Base-by-base conservation (phyloP, 2,329 filamentous ascomycete species). In the Hypoxylon sp. region DNA sequence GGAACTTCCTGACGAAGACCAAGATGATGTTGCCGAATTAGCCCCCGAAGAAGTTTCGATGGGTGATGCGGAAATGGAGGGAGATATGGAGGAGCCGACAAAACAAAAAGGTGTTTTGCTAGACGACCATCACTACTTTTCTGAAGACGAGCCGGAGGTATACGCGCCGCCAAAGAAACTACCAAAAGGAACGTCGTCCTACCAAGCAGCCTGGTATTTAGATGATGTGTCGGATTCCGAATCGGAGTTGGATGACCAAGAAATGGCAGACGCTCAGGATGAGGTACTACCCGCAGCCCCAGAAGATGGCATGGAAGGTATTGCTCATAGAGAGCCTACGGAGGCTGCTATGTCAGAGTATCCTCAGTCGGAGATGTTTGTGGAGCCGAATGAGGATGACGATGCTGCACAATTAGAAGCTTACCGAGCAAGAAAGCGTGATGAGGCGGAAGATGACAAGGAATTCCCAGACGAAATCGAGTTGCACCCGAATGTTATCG, bases 381-480 rank as follows among this genome's bases (percentile, higher is more conserved):
- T 93, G 5, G 93, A 87, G 53, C 92, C 91, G 1, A 90, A 97
- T 72, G 93, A 97, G 67, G 93, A 96, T 74, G 91, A 87, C 11
- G 87, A 90, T 70, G 86, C 91, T 1, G 85, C 89, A 72, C 89
- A 96, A 75, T 84, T 99, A 40, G 92, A 89, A 58, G 91, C 91
- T 45, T 99, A 93, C 79, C 89, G 96, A 38, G 85, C 87, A 53
- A 89, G 89, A 68, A 93, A 93, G 74, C 88, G 89, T 53, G 89
- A 89, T 22, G 95, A 97, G 71, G 93, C 89, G 3, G 87, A 94
- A 51, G 94, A 98, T 12, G 96, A 99, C 78, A 87, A 92, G 57
- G 95, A 98, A 77, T 99, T 98, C 78, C 96, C 96, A 0, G 96
- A 99, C 70, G 96, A 99, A 78, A 96, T 99, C 61, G 96, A 99